Percentiles rank a stretch among this genome's conserved stretches.
Evolutionary conservation across 2,329 filamentous ascomycete genomes (phyloP).

Genomic region (Phyllosticta ampelicida): DNA sequence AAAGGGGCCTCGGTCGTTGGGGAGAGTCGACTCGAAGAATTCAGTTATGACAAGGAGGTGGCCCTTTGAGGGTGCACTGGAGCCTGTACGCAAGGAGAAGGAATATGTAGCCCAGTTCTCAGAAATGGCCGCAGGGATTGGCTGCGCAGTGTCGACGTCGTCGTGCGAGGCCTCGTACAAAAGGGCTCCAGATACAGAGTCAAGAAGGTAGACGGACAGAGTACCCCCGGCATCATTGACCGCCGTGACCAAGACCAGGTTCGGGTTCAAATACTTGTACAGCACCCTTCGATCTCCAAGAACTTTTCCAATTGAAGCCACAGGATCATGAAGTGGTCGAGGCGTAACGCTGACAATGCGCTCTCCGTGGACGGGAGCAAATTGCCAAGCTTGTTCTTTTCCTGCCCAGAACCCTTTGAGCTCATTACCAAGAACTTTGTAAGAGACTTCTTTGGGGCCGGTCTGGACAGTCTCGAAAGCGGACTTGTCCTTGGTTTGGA

Average conservation of each 20-base stretch:
- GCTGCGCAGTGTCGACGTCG: slow-evolving; percentile 62
- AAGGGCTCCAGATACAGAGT: slow-evolving; percentile 74
- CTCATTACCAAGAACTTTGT: slow-evolving; percentile 22
- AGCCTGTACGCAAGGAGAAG: slow-evolving; percentile 46
- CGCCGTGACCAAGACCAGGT: slow-evolving; percentile 66
- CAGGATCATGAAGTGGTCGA: slow-evolving; percentile 65
- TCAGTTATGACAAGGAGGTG: slow-evolving; percentile 81
- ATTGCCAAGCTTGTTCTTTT: slow-evolving; percentile 51
- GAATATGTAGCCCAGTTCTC: slow-evolving; percentile 96
- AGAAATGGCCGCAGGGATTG: slow-evolving; percentile 66
- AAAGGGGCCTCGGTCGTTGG: slow-evolving; percentile 77
- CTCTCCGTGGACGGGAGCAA: slow-evolving; percentile 55
- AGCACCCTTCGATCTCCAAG: slow-evolving; percentile 84
- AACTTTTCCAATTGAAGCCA: slow-evolving; percentile 91
- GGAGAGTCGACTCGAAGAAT: slow-evolving; percentile 72
- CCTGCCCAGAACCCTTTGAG: slow-evolving; percentile 22
- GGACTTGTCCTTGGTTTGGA: background rate
- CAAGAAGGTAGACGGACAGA: slow-evolving; percentile 68
- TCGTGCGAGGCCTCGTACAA: slow-evolving; percentile 60
- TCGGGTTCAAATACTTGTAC: slow-evolving; percentile 95
- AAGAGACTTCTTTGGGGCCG: slow-evolving; percentile 15
- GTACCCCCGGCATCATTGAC: slow-evolving; percentile 47
- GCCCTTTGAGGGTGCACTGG: slow-evolving; percentile 55
- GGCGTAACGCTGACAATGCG: slow-evolving; percentile 58
- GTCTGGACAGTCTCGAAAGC: background rate